Evolutionary conservation across 148 eudicot species (phyloP), one percentile per base, ranked within the genome.

Genomic region (Heliosperma pusillum): DNA sequence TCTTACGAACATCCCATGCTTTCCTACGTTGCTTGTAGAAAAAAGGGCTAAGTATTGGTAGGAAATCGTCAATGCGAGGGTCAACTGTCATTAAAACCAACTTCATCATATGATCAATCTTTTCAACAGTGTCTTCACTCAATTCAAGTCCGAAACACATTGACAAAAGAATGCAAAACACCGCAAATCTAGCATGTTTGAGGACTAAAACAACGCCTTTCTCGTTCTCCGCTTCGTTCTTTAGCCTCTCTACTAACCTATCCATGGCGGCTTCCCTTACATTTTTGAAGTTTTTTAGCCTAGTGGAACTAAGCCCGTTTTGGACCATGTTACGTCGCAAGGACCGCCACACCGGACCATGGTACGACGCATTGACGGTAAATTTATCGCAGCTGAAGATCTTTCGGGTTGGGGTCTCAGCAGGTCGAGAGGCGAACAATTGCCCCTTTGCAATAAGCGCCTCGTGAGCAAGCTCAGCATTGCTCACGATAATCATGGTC

Each of bases 301-400:
- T 65, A 17, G 81, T 69, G 0, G 91, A 36, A 17, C 94, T 92
- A 3, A 95, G 89, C 86, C 82, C 85, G 42, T 90, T 91, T 52
- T 95, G 99, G 7, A 95, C 99, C 97, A 95, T 86, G 71, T 95
- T 95, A 22, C 88, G 80, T 57, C 99, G 44, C 11, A 95, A 76
- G 1, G 92, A 89, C 36, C 99, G 81, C 99, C 99, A 95, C 2
- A 89, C 88, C 0, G 92, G 90, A 19, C 99, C 99, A 57, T 95
- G 84, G 5, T 82, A 26, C 5, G 97, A 86, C 0, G 97, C 92
- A 22, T 92, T 95, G 9, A 95, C 99, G 0, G 96, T 92, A 24
- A 95, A 92, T 83, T 95, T 95, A 64, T 95, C 60, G 68, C 90
- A 84, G 65, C 99, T 95, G 71, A 92, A 95, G 13, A 95, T 65